Percentiles rank a stretch among this genome's conserved stretches.
phyloP scores from a whole-genome alignment of 2,329 filamentous ascomycete species.

The Gremmenia infestans region DNA sequence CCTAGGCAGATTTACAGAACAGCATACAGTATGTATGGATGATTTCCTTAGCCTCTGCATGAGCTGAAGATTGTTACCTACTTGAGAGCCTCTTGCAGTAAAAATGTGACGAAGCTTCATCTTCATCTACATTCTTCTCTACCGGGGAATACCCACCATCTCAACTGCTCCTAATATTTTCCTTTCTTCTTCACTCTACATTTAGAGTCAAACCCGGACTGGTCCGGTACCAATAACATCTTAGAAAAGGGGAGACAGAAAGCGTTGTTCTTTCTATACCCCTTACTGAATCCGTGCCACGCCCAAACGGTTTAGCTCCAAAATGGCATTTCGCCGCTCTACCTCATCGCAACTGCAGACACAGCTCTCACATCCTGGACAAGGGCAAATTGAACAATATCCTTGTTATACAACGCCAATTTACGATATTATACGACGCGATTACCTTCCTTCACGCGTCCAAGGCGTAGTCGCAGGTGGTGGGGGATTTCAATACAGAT shows the following conservation, averaged over 20 bases:
- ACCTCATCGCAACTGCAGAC: slow-evolving; percentile 2
- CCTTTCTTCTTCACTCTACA: no score
- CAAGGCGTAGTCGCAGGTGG: neutral
- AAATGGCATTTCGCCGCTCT: slow-evolving; percentile 7
- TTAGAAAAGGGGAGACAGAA: neutral
- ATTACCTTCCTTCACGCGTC: neutral
- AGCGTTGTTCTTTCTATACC: no score
- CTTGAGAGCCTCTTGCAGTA: no score
- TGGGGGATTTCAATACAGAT: neutral
- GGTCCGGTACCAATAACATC: neutral
- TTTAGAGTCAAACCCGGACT: no score
- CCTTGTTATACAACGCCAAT: slow-evolving; percentile 6
- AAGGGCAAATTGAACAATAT: slow-evolving; percentile 3
- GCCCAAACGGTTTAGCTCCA: neutral
- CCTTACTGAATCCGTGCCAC: neutral
- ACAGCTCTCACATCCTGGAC: slow-evolving; percentile 1
- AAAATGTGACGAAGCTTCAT: no score
- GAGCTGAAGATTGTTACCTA: no score
- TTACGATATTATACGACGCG: neutral
- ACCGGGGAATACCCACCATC: no score
- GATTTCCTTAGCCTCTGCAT: no score
- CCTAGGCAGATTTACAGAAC: neutral
- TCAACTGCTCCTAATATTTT: no score
- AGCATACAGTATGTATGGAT: no score
- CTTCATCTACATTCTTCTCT: no score